phyloP scores from a whole-genome alignment of 2,329 filamentous ascomycete genomes.

The Diaporthe sp. region DNA sequence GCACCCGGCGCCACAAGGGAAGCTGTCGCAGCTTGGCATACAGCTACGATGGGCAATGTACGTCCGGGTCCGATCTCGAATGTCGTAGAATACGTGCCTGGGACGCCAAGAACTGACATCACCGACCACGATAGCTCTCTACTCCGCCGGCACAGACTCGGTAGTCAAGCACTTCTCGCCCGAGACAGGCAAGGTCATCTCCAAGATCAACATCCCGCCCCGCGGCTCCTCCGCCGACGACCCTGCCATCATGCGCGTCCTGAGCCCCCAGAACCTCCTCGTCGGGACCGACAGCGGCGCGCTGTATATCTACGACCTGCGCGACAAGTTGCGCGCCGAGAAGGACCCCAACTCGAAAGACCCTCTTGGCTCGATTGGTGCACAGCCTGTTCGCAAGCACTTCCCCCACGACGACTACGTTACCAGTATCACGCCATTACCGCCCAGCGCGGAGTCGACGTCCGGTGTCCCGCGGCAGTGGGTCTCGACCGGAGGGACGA shows the following conservation, averaged over 20 bases:
- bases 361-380: conserved; percentile 60
- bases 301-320: conserved; percentile 89
- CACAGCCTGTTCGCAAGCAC: conserved; percentile 82
- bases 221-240: conserved; percentile 70
- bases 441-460: conserved; percentile 83
- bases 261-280: conserved; percentile 90
- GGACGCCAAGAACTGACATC: background rate
- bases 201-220: conserved; percentile 84
- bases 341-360: conserved; percentile 28
- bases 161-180: conserved; percentile 69
- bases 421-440: conserved; percentile 87
- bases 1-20: conserved; percentile 90
- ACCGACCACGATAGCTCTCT: conserved; percentile 60
- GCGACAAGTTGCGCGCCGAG: conserved; percentile 58
- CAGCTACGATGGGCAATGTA: conserved; percentile 80
- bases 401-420: conserved; percentile 94
- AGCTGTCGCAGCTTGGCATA: conserved; percentile 89
- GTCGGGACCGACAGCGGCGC: conserved; percentile 92
- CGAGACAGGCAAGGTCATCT: conserved; percentile 75
- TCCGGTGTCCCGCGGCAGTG: conserved; percentile 95
- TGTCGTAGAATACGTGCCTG: background rate
- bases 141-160: conserved; percentile 73
- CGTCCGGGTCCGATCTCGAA: conserved; percentile 45
- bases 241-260: conserved; percentile 84
- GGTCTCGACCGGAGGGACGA: conserved; percentile 93